Evolutionary conservation across 2,329 filamentous ascomycete species (phyloP), one percentile per base, ranked within the genome.

Genomic region (Sporothrix dimorphospora): DNA sequence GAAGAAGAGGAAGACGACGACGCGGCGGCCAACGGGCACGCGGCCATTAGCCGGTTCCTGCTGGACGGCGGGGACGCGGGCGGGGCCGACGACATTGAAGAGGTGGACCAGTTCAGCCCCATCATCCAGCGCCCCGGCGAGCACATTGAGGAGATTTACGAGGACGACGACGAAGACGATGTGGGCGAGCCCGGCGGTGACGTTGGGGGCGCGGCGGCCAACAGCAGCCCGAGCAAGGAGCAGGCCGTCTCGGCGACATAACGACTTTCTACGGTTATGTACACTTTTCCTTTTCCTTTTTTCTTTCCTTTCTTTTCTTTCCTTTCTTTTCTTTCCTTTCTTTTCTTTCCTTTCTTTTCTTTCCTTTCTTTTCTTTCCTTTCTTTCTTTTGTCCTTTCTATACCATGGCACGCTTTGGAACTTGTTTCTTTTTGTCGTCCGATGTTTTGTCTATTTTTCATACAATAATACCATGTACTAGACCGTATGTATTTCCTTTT

Each of bases 41-140:
- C 55, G 4, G 53, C 68, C 21, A 69, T 69, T 8, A 63, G 59
- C 21, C 68, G 72, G 21, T 73, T 73, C n/a, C 59, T 73, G 34
- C 12, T 73, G 61, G 71, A 72, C 55, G 71, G 59, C 14, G 63
- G 84, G 27, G 82, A 85, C 1, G 53, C 40, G 1, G 57, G n/a
- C 4, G 59, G 45, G 2, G 9, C 53, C 3, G 59, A 72, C 40
- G 85, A 87, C 2, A 76, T 87, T 19, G 88, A 89, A 73, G 88
- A 89, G 76, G 87, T 89, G 7, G 89, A 91, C 8, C 81, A 83
- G 2, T 90, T 91, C 75, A 84, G 82, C 34, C 87, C 88, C 0
- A 81, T 89, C 21, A 78, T 83, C 57, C 78, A 79, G 2, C 78
- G 82, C 0, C 82, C 83, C 0, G 84, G 83, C 0, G 84, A 85